phyloP scores from a whole-genome alignment of 2,329 filamentous ascomycete species.

The Fusarium anthophilum region DNA sequence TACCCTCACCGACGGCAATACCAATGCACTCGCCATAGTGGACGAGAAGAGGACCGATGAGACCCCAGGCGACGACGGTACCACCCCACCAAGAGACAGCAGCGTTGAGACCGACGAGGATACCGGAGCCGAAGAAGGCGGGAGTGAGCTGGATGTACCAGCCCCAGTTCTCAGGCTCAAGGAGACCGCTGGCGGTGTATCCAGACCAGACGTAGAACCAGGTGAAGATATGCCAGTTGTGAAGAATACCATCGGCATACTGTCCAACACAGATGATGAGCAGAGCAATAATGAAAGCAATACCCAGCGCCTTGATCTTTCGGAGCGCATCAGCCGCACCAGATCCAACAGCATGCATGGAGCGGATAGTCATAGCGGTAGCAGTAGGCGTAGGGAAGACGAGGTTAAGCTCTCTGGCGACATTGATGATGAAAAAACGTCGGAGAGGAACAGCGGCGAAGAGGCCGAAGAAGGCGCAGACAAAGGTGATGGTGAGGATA shows the following conservation, averaged over 20 bases:
- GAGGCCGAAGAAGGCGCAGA: constrained; percentile 71
- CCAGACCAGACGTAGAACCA: constrained; percentile 65
- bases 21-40: constrained; percentile 64
- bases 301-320: constrained; percentile 65
- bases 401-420: constrained; percentile 67
- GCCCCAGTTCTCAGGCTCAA: constrained; percentile 66
- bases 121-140: constrained; percentile 67
- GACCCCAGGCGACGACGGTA: constrained; percentile 63
- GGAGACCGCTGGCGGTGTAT: constrained; percentile 59
- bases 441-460: constrained; percentile 71
- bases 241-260: constrained; percentile 68
- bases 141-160: constrained; percentile 69
- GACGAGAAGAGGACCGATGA: constrained; percentile 58
- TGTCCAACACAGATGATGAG: constrained; percentile 65
- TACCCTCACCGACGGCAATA: constrained; percentile 43
- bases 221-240: constrained; percentile 65
- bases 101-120: constrained; percentile 63
- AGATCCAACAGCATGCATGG: constrained; percentile 66
- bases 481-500: constrained; percentile 68
- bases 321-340: constrained; percentile 62
- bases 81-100: constrained; percentile 67
- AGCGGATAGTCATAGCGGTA: constrained; percentile 68
- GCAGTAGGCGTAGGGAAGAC: constrained; percentile 69
- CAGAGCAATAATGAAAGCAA: constrained; percentile 61
- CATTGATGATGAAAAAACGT: constrained; percentile 75